Evolutionary conservation across 2,329 filamentous ascomycete species (phyloP).

Genomic region (Scedosporium apiospermum): DNA sequence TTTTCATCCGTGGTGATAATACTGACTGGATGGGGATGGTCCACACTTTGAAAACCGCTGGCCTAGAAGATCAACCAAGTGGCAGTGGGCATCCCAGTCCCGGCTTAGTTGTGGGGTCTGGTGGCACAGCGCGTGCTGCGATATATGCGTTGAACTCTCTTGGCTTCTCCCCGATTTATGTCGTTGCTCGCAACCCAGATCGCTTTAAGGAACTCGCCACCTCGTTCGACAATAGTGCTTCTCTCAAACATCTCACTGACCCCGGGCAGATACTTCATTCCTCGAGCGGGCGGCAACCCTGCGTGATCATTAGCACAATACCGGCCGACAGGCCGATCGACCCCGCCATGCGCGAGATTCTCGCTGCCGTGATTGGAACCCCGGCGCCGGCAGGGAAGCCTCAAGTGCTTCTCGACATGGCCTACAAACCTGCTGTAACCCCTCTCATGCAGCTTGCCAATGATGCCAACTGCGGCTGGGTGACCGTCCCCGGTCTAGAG

Average conservation of each 20-base stretch:
- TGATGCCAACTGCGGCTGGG: slow-evolving; percentile 53
- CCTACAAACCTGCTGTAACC: slow-evolving; percentile 82
- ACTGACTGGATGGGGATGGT: slow-evolving; percentile 95
- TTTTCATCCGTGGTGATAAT: slow-evolving; percentile 71
- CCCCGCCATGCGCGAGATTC: slow-evolving; percentile 52
- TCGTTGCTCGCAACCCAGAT: slow-evolving; percentile 65
- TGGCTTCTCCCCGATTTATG: slow-evolving; percentile 76
- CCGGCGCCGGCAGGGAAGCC: slow-evolving; percentile 16
- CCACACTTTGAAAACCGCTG: slow-evolving; percentile 61
- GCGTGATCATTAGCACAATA: slow-evolving; percentile 80
- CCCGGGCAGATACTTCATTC: slow-evolving; percentile 23
- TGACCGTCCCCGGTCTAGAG: slow-evolving; percentile 76
- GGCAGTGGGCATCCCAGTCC: not conserved
- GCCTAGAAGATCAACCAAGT: slow-evolving; percentile 35
- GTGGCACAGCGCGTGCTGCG: slow-evolving; percentile 84
- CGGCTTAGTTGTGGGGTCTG: slow-evolving; percentile 73
- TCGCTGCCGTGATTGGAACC: slow-evolving; percentile 27
- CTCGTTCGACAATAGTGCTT: slow-evolving; percentile 65
- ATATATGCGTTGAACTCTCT: slow-evolving; percentile 81
- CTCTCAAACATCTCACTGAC: slow-evolving; percentile 52
- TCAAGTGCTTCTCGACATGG: slow-evolving; percentile 81
- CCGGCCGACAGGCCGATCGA: slow-evolving; percentile 84
- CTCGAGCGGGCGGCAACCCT: slow-evolving; percentile 37
- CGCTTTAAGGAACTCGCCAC: slow-evolving; percentile 60
- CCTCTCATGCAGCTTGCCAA: slow-evolving; percentile 76